These are phyloP conservation scores for Tuber aestivum DNA, from an alignment of 495 filamentous ascomycete genomes.

Conservation along the genomic window DNA sequence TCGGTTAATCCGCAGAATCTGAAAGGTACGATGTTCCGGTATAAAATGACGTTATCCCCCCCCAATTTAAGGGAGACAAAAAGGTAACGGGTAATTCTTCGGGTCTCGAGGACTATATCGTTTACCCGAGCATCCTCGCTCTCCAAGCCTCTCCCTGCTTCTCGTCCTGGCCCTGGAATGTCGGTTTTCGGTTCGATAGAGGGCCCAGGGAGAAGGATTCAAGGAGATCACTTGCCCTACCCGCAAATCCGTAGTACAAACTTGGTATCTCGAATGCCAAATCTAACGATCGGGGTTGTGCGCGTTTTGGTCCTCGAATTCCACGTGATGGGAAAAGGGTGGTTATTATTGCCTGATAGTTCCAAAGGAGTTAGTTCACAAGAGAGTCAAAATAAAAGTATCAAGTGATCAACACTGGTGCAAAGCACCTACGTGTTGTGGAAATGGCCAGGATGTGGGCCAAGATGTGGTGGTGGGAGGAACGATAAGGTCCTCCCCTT, in stretches of 20 bases:
- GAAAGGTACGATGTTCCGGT: constrained; percentile 9
- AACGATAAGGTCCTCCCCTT: background rate
- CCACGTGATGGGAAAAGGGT: background rate
- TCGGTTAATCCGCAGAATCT: constrained; percentile 18
- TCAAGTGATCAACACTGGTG: background rate
- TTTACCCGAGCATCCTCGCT: constrained; percentile 28
- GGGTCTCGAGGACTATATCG: background rate
- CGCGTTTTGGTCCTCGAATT: background rate
- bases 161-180: background rate
- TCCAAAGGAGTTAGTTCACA: background rate
- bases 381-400: background rate
- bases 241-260: background rate
- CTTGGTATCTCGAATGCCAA: background rate
- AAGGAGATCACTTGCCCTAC: background rate
- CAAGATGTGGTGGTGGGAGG: background rate
- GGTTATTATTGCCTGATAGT: background rate
- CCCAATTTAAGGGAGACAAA: background rate
- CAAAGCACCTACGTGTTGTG: background rate
- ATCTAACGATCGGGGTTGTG: background rate
- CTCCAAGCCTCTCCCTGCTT: background rate
- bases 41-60: constrained; percentile 2
- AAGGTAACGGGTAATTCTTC: background rate
- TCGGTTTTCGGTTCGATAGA: background rate
- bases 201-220: background rate
- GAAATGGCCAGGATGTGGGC: background rate